phyloP scores from a whole-genome alignment of 352 stramenopile genomes.

The Pythium pectinolyticum region DNA sequence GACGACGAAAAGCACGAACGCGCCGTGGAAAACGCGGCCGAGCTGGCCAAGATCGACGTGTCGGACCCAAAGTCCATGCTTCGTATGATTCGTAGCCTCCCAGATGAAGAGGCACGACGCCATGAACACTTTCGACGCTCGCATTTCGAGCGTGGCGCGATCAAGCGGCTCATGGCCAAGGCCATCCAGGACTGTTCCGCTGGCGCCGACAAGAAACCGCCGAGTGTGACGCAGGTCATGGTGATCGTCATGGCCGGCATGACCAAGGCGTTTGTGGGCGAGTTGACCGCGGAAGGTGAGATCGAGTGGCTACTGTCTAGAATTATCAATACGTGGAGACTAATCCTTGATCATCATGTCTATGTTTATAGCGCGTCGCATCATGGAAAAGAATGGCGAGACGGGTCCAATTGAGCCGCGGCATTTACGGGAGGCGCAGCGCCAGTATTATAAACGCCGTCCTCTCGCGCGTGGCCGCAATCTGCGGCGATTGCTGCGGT shows the following conservation, averaged over 20 bases:
- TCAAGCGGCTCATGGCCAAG: constrained; percentile 83
- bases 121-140: constrained; percentile 84
- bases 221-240: constrained; percentile 83
- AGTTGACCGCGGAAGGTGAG: constrained; percentile 77
- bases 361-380: constrained; percentile 49
- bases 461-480: constrained; percentile 62
- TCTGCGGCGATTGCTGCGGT: constrained; percentile 57
- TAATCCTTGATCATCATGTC: constrained; percentile 1
- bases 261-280: constrained; percentile 81
- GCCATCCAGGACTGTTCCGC: constrained; percentile 67
- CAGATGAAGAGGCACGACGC: constrained; percentile 59
- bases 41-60: constrained; percentile 38
- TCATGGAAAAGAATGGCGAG: constrained; percentile 82
- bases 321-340: not conserved
- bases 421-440: constrained; percentile 75
- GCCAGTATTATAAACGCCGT: constrained; percentile 83
- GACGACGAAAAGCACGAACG: constrained; percentile 11
- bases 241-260: constrained; percentile 88
- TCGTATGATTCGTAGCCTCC: constrained; percentile 66
- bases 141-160: constrained; percentile 79
- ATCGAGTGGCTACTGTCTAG: not conserved
- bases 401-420: constrained; percentile 71
- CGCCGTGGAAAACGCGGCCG: not conserved
- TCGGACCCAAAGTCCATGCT: constrained; percentile 73
- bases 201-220: constrained; percentile 50